Percentiles rank a stretch among this genome's conserved stretches.
Evolutionary conservation across 345 rosid species (phyloP).

Genomic region (Aquilaria yunnanensis): DNA sequence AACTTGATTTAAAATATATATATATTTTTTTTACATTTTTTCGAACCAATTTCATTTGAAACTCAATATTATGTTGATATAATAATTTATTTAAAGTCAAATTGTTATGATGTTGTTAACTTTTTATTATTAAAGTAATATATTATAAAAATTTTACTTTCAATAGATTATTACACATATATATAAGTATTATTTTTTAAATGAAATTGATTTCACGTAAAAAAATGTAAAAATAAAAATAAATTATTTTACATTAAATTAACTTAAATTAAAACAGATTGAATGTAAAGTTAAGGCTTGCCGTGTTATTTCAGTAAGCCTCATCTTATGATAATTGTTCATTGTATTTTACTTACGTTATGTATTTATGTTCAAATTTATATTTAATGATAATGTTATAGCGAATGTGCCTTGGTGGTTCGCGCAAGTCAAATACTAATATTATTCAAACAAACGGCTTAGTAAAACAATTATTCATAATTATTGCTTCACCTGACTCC

Average conservation of each 20-base stretch:
- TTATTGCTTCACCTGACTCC: not conserved
- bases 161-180: not conserved
- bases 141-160: not conserved
- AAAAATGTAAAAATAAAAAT: too few species aligned
- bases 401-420: not conserved
- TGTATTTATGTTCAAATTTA: not conserved
- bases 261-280: not conserved
- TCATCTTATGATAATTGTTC: not conserved
- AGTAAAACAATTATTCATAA: not conserved
- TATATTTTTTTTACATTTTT: too few species aligned
- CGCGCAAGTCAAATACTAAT: not conserved
- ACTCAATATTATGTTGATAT: not conserved
- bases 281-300: not conserved
- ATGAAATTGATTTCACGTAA: too few species aligned
- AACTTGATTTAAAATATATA: too few species aligned
- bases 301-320: not conserved
- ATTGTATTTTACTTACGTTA: not conserved
- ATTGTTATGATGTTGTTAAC: not conserved
- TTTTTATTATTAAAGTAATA: not conserved
- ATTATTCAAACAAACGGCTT: not conserved
- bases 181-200: not conserved
- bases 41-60: too few species aligned
- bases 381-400: not conserved
- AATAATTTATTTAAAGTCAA: not conserved
- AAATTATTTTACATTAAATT: not conserved